Evolutionary conservation across 495 filamentous ascomycete genomes (phyloP).

Genomic region (Aspergillus hancockii): DNA sequence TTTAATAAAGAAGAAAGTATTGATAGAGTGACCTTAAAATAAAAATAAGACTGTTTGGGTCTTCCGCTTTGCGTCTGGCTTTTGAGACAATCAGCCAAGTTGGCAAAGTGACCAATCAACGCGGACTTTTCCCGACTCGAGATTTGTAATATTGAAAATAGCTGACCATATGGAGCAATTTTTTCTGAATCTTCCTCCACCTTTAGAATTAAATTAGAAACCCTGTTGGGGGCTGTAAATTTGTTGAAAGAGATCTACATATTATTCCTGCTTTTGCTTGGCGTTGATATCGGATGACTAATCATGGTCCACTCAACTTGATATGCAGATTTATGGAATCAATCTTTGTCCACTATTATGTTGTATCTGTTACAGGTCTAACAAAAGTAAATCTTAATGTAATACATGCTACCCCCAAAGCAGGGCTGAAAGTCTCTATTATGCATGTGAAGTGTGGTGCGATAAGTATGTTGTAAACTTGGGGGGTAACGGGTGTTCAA

Average conservation of each 20-base stretch:
- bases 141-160: not conserved
- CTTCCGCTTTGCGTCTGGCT: not conserved
- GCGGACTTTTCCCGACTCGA: not conserved
- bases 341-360: too few species aligned
- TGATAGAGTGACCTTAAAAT: not conserved
- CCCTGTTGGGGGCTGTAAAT: not conserved
- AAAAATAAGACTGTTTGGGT: not conserved
- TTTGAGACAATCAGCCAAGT: not conserved
- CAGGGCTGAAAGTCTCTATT: too few species aligned
- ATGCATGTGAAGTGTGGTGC: too few species aligned
- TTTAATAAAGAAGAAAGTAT: not conserved
- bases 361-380: too few species aligned
- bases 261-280: not conserved
- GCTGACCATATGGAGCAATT: not conserved
- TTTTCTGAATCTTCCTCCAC: not conserved
- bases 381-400: too few species aligned
- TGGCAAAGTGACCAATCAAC: constrained; percentile 1
- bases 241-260: not conserved
- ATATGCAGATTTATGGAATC: too few species aligned
- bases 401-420: too few species aligned
- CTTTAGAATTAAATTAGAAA: constrained; percentile 2
- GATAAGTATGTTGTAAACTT: too few species aligned
- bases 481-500: too few species aligned
- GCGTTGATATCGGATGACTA: not conserved
- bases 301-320: not conserved